phyloP scores from a whole-genome alignment of 148 eudicot genomes.

The Pharnaceum exiguum region DNA sequence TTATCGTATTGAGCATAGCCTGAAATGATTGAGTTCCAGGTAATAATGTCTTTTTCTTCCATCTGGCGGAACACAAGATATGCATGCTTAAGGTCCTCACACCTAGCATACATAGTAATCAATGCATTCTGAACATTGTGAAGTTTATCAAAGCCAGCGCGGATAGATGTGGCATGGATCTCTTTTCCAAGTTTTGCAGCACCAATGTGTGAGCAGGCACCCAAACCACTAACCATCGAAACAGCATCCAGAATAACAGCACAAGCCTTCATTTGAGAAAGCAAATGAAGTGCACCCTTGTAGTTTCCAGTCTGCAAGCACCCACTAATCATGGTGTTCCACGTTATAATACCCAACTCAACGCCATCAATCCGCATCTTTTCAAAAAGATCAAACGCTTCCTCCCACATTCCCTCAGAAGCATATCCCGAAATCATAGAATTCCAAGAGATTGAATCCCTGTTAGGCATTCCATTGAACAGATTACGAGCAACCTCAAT shows the following conservation, averaged over 20 bases:
- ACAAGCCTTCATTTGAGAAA: conserved; percentile 45
- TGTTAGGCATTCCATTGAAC: conserved; percentile 45
- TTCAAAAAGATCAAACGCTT: conserved; percentile 54
- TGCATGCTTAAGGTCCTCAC: conserved; percentile 63
- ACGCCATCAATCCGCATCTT: conserved; percentile 36
- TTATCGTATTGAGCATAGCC: conserved; percentile 53
- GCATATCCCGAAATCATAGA: conserved; percentile 67
- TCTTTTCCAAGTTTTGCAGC: conserved; percentile 47
- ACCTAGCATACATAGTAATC: conserved; percentile 75
- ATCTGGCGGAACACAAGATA: conserved; percentile 41
- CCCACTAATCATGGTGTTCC: conserved; percentile 83
- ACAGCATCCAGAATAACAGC: conserved; percentile 53
- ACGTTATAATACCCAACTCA: conserved; percentile 49
- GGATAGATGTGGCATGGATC: conserved; percentile 60
- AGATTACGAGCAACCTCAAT: conserved; percentile 48
- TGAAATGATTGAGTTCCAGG: conserved; percentile 86
- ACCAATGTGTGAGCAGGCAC: conserved; percentile 71
- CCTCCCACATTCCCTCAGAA: conserved; percentile 53
- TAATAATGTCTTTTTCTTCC: conserved; percentile 43
- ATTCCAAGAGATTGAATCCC: conserved; percentile 81
- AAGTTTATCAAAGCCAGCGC: conserved; percentile 36
- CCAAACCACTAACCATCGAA: conserved; percentile 58
- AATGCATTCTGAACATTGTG: conserved; percentile 66
- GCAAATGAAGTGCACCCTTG: conserved; percentile 38
- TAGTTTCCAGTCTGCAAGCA: conserved; percentile 59